These are phyloP conservation scores for Yamagishiella unicocca DNA, from an alignment of 139 green algal genomes.

Conservation along the genomic window DNA sequence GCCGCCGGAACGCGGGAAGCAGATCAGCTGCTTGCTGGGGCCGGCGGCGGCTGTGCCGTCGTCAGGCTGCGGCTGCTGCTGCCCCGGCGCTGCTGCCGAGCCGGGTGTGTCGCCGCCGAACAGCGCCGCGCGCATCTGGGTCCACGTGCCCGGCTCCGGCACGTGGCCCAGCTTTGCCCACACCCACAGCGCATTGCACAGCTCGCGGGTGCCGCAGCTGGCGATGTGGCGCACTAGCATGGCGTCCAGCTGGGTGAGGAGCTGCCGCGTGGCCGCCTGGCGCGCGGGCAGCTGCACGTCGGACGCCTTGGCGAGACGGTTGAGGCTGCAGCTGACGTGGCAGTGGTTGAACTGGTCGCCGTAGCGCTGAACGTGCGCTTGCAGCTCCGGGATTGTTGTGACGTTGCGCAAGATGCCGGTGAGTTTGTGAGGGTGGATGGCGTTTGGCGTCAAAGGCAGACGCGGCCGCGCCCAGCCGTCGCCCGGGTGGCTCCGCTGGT, in stretches of 20 bases:
- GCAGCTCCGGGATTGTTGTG: not conserved
- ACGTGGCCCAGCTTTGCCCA: slow-evolving; percentile 46
- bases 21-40: too few species aligned
- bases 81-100: too few species aligned
- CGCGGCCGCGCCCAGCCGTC: too few species aligned
- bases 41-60: too few species aligned
- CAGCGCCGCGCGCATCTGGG: not conserved
- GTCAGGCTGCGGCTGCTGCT: too few species aligned
- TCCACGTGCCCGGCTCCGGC: not conserved
- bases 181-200: slow-evolving; percentile 44
- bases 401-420: slow-evolving; percentile 6
- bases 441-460: too few species aligned
- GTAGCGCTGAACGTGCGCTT: not conserved
- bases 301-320: slow-evolving; percentile 13
- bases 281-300: not conserved
- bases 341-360: slow-evolving; percentile 24
- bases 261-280: not conserved
- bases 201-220: slow-evolving; percentile 17
- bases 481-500: too few species aligned
- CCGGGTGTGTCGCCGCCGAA: not conserved
- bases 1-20: too few species aligned
- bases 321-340: slow-evolving; percentile 24
- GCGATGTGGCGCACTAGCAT: not conserved
- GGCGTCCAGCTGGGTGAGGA: not conserved
- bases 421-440: not conserved